Evolutionary conservation across 345 rosid genomes (phyloP).

Genomic region (Excoecaria agallocha): DNA sequence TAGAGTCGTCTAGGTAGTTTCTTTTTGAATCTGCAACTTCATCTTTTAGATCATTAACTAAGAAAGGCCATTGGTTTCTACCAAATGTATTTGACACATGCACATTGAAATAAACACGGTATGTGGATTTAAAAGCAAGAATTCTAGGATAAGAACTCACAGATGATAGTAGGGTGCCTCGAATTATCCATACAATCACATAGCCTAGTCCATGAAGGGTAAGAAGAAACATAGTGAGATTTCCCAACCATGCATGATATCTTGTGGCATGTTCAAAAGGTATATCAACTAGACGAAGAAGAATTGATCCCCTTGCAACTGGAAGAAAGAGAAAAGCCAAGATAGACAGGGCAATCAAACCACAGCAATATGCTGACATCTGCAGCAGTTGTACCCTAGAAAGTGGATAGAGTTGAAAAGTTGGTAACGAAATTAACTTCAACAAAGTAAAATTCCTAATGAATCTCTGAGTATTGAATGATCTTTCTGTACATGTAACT

Average conservation of each 20-base stretch:
- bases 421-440: background rate
- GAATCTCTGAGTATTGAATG: background rate
- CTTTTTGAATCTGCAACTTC: too few relatives aligned
- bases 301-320: constrained; percentile 75
- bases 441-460: background rate
- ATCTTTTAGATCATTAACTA: too few relatives aligned
- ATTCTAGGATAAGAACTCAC: constrained; percentile 39
- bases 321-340: constrained; percentile 76
- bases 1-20: too few relatives aligned
- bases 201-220: constrained; percentile 72
- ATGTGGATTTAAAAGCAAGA: background rate
- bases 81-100: background rate
- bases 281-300: constrained; percentile 71
- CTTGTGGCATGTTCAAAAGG: constrained; percentile 86
- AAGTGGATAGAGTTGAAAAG: constrained; percentile 5
- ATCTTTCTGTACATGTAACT: background rate
- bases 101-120: background rate
- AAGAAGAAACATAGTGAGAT: constrained; percentile 70
- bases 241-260: constrained; percentile 92
- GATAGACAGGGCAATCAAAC: constrained; percentile 61
- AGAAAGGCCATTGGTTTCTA: too few relatives aligned
- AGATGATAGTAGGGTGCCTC: constrained; percentile 48
- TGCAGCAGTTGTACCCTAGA: constrained; percentile 40
- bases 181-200: constrained; percentile 49
- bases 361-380: constrained; percentile 50